phyloP scores from a whole-genome alignment of 495 filamentous ascomycete species.

The Elasticomyces elasticus region DNA sequence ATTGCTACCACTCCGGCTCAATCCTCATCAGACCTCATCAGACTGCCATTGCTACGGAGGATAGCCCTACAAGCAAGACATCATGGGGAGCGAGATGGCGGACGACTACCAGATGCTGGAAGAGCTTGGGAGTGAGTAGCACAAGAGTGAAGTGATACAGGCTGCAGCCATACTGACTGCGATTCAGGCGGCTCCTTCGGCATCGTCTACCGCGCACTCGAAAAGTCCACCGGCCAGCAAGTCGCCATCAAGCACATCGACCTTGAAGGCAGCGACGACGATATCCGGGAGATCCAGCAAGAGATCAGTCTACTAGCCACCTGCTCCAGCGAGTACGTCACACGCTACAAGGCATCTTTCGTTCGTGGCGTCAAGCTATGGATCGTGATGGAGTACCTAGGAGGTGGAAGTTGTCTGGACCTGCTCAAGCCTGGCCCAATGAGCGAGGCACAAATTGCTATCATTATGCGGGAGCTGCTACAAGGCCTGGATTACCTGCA shows the following conservation, averaged over 20 bases:
- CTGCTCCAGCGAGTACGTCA: constrained; percentile 87
- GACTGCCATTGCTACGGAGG: constrained; percentile 6
- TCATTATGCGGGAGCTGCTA: constrained; percentile 83
- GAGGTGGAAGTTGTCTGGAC: constrained; percentile 85
- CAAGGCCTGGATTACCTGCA: constrained; percentile 89
- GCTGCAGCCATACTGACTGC: background rate
- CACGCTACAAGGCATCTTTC: constrained; percentile 92
- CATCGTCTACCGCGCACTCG: constrained; percentile 36
- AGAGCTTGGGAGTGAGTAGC: constrained; percentile 75
- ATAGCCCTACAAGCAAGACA: background rate
- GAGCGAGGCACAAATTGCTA: constrained; percentile 84
- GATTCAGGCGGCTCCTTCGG: constrained; percentile 24
- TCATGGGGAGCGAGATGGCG: constrained; percentile 43
- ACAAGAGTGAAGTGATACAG: background rate
- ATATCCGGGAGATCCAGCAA: constrained; percentile 97
- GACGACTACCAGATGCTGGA: constrained; percentile 81
- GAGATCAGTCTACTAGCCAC: constrained; percentile 95
- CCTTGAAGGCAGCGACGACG: constrained; percentile 95
- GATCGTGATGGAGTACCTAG: constrained; percentile 96
- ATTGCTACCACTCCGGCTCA: background rate
- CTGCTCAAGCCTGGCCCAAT: constrained; percentile 89
- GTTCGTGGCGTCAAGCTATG: constrained; percentile 90
- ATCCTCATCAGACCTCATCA: background rate
- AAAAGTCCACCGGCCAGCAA: constrained; percentile 71
- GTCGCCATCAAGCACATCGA: constrained; percentile 97